Evolutionary conservation across 495 filamentous ascomycete species (phyloP).

Genomic region (Aspergillus baeticus): DNA sequence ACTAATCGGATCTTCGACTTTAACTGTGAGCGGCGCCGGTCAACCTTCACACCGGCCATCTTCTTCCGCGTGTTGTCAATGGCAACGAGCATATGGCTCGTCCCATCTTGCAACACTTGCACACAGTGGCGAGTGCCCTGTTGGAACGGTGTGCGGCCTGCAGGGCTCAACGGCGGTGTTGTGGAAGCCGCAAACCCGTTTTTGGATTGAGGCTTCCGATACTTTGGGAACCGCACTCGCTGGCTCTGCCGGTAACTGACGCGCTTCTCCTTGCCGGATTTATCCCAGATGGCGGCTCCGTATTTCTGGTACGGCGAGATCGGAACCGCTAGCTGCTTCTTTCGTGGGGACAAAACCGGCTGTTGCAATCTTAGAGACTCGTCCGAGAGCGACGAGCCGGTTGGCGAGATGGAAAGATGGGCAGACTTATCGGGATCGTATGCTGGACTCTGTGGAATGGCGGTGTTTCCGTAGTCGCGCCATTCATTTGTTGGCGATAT

Average conservation of each 20-base stretch:
- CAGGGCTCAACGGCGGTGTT: conserved; percentile 21
- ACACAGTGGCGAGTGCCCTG: conserved; percentile 30
- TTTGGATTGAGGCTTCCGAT: conserved; percentile 16
- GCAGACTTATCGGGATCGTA: conserved; percentile 17
- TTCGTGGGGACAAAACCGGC: conserved; percentile 8
- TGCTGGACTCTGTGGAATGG: conserved; percentile 15
- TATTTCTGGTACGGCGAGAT: conserved; percentile 38
- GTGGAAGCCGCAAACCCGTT: conserved; percentile 14
- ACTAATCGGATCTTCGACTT: conserved; percentile 47
- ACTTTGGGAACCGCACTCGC: conserved; percentile 22
- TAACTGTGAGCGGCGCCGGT: conserved; percentile 36
- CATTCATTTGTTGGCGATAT: conserved; percentile 12
- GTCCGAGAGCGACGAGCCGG: conserved; percentile 16
- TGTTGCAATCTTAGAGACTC: background rate
- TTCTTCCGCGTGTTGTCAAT: conserved; percentile 35
- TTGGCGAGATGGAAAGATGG: conserved; percentile 22
- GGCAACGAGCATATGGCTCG: conserved; percentile 25
- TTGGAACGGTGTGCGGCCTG: conserved; percentile 25
- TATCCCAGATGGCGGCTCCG: conserved; percentile 38
- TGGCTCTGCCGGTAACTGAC: conserved; percentile 23
- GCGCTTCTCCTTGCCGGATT: conserved; percentile 31
- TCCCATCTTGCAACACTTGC: conserved; percentile 30
- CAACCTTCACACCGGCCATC: conserved; percentile 31
- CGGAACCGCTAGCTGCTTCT: conserved; percentile 35
- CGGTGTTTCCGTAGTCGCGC: conserved; percentile 14